Conservation (phyloP, 352 stramenopile genomes). For the Globisporangium alternatum region DNA sequence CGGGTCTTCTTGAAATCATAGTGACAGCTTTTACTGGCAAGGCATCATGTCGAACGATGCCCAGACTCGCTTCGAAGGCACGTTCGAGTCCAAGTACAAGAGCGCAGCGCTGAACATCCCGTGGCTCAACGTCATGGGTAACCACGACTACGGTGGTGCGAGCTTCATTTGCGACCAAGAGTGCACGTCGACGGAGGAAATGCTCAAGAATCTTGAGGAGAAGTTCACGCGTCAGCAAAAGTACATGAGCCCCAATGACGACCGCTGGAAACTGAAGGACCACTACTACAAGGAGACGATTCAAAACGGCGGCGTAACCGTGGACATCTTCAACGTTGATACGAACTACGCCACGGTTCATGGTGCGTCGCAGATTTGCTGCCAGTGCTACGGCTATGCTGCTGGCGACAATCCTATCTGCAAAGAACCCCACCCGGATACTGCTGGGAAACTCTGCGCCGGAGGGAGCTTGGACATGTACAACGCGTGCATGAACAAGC, state of each 20-base stretch:
- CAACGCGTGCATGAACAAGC: slow-evolving; percentile 51
- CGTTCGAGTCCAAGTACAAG: slow-evolving; percentile 69
- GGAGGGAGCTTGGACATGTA: slow-evolving; percentile 54
- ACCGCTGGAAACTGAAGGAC: slow-evolving; percentile 65
- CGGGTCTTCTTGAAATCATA: slow-evolving; percentile 9
- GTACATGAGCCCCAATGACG: slow-evolving; percentile 71
- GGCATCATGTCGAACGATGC: slow-evolving; percentile 46
- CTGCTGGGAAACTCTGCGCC: slow-evolving; percentile 36
- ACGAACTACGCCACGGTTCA: slow-evolving; percentile 65
- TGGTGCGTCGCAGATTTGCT: slow-evolving; percentile 63
- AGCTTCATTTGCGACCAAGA: slow-evolving; percentile 63
- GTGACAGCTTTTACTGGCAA: slow-evolving; percentile 86
- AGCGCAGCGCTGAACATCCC: slow-evolving; percentile 51
- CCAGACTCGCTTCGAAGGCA: slow-evolving; percentile 57
- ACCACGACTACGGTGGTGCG: slow-evolving; percentile 81
- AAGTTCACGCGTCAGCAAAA: slow-evolving; percentile 58
- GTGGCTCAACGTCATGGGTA: slow-evolving; percentile 76
- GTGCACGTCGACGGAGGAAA: slow-evolving; percentile 42
- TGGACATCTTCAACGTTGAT: slow-evolving; percentile 77
- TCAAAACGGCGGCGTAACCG: slow-evolving; percentile 36
- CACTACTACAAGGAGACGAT: slow-evolving; percentile 72
- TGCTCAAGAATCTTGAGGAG: slow-evolving; percentile 45
- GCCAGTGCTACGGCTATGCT: slow-evolving; percentile 69
- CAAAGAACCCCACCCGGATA: slow-evolving; percentile 39
- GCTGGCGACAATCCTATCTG: slow-evolving; percentile 29